phyloP scores from a whole-genome alignment of 139 green algal species.

The Chlorella sp. region DNA sequence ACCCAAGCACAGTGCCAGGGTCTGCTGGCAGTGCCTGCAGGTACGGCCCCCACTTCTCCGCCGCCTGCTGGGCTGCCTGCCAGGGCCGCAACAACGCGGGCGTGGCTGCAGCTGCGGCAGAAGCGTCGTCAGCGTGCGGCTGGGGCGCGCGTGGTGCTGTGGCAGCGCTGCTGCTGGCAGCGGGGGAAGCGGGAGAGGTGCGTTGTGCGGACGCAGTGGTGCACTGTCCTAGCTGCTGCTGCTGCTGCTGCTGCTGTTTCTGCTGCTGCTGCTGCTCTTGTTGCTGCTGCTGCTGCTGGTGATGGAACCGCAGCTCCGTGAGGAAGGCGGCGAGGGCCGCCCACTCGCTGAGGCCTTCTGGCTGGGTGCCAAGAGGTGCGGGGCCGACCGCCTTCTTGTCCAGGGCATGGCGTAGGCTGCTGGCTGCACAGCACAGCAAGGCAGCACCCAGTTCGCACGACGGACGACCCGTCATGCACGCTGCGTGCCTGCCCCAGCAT shows the following conservation, averaged over 20 bases:
- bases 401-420: neutral
- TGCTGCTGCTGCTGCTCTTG: neutral
- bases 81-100: too few relatives aligned
- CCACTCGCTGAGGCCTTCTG: conserved; percentile 13
- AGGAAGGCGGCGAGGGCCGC: conserved; percentile 6
- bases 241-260: too few relatives aligned
- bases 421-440: neutral
- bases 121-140: neutral
- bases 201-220: too few relatives aligned
- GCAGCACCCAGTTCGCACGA: conserved; percentile 5
- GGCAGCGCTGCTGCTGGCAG: too few relatives aligned
- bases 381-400: neutral
- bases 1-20: conserved; percentile 14
- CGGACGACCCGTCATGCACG: neutral
- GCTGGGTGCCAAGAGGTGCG: too few relatives aligned
- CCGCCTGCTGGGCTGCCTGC: neutral
- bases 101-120: too few relatives aligned
- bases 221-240: too few relatives aligned
- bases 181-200: too few relatives aligned
- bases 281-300: neutral
- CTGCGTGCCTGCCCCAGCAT: neutral
- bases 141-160: too few relatives aligned
- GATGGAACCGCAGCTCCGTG: conserved; percentile 7
- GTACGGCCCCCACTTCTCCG: conserved; percentile 4
- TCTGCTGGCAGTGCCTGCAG: conserved; percentile 2